Evolutionary conservation across 768 basidiomycete genomes (phyloP).

Genomic region (Strobilomyces dryophilus): DNA sequence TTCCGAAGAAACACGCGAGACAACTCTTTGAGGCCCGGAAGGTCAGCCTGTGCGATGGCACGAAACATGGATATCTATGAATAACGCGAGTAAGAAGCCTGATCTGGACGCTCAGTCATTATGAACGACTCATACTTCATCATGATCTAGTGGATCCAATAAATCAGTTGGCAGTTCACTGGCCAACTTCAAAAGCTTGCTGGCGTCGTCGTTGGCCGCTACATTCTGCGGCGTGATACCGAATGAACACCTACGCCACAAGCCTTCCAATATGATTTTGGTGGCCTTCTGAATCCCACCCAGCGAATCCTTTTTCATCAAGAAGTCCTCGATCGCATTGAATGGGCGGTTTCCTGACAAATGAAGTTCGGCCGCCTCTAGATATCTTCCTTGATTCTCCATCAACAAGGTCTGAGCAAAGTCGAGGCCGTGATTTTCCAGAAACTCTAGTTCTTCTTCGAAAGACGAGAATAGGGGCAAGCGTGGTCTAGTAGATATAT

Average conservation of each 20-base stretch:
- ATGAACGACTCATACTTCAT: constrained; percentile 11
- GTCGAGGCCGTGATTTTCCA: too few relatives aligned
- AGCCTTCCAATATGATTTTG: constrained; percentile 36
- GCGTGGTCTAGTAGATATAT: constrained; percentile 38
- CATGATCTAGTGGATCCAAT: constrained; percentile 1
- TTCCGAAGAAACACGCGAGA: constrained; percentile 24
- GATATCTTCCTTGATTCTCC: constrained; percentile 32
- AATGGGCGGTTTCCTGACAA: constrained; percentile 41
- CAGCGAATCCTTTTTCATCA: constrained; percentile 30
- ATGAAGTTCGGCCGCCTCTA: constrained; percentile 52
- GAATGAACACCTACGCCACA: constrained; percentile 47
- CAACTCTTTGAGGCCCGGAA: constrained; percentile 28
- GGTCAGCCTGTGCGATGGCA: constrained; percentile 26
- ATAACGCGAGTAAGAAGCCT: background rate
- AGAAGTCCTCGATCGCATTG: constrained; percentile 45
- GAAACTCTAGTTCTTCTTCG: constrained; percentile 34
- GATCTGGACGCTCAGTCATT: fast-evolving
- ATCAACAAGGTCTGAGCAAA: too few relatives aligned
- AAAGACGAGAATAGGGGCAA: constrained; percentile 44
- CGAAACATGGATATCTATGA: constrained; percentile 30
- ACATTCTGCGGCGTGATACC: constrained; percentile 18
- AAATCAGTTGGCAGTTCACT: constrained; percentile 5
- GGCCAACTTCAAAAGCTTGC: constrained; percentile 25
- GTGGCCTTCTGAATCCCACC: constrained; percentile 33
- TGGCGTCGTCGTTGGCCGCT: background rate